Percentiles rank a stretch among this genome's conserved stretches.
Conservation (phyloP, 441 rosid species). For the Pelargonium myrrhifolium region DNA sequence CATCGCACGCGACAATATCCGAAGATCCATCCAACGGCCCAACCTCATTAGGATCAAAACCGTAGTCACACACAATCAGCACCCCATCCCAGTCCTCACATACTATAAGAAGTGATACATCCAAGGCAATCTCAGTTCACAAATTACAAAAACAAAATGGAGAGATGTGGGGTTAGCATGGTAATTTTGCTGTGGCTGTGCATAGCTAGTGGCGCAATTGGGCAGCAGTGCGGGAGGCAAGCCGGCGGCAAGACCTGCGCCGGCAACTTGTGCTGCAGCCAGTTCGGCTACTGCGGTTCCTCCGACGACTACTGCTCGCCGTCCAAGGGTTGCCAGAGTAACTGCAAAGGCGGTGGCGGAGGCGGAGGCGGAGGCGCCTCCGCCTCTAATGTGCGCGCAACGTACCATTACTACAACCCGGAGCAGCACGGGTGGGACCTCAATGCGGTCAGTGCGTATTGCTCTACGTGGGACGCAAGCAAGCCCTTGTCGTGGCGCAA, state of each 20-base stretch:
- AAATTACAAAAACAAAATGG: background rate
- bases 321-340: background rate
- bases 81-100: too few relatives aligned
- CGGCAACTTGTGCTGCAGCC: background rate
- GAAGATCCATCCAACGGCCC: background rate
- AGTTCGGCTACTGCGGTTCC: background rate
- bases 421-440: constrained; percentile 23
- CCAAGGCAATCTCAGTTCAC: too few relatives aligned
- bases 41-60: too few relatives aligned
- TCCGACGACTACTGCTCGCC: background rate
- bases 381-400: constrained; percentile 27
- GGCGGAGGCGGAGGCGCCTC: constrained; percentile 17
- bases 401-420: constrained; percentile 27
- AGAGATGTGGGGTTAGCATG: background rate
- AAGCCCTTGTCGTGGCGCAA: constrained; percentile 29
- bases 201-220: background rate
- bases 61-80: too few relatives aligned
- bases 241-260: background rate
- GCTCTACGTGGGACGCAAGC: constrained; percentile 30
- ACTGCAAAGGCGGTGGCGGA: constrained; percentile 18
- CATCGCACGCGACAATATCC: background rate
- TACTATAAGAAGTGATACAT: too few relatives aligned
- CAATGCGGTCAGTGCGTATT: constrained; percentile 21
- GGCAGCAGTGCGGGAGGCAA: background rate
- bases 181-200: background rate